Conservation (phyloP, 768 basidiomycete genomes). For the Boletellus ananiceps region DNA sequence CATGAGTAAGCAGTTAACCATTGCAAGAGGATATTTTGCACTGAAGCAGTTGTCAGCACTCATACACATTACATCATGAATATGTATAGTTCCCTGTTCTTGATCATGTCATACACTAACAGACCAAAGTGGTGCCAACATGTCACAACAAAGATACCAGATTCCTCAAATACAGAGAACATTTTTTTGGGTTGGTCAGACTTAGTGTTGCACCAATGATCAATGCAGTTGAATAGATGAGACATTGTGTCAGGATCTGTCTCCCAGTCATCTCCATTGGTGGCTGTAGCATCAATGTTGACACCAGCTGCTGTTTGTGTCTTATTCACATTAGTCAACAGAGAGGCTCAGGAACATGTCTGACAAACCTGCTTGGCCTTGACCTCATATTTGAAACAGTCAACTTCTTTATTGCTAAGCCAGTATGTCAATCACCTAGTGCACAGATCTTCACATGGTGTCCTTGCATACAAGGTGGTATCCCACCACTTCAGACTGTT, state of each 20-base stretch:
- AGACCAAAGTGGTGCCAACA: background rate
- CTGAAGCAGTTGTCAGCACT: background rate
- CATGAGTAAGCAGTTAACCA: background rate
- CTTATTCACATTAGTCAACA: background rate
- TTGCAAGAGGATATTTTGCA: background rate
- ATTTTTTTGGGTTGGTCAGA: background rate
- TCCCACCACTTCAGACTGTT: background rate
- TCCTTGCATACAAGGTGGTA: background rate
- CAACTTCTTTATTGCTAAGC: background rate
- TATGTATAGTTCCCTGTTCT: slow-evolving; percentile 1
- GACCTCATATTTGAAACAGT: background rate
- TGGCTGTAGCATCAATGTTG: background rate
- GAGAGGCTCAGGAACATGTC: background rate
- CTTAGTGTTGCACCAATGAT: background rate
- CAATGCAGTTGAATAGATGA: background rate
- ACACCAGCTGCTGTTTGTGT: too few relatives aligned
- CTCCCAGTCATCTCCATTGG: background rate
- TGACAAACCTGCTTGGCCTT: background rate
- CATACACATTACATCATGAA: background rate
- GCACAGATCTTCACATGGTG: background rate
- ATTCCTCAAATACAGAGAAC: background rate
- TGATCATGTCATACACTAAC: background rate
- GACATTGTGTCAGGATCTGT: too few relatives aligned
- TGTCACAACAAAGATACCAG: background rate
- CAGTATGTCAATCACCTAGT: background rate